phyloP scores from a whole-genome alignment of 768 basidiomycete genomes.

The Auriscalpium microsporum region DNA sequence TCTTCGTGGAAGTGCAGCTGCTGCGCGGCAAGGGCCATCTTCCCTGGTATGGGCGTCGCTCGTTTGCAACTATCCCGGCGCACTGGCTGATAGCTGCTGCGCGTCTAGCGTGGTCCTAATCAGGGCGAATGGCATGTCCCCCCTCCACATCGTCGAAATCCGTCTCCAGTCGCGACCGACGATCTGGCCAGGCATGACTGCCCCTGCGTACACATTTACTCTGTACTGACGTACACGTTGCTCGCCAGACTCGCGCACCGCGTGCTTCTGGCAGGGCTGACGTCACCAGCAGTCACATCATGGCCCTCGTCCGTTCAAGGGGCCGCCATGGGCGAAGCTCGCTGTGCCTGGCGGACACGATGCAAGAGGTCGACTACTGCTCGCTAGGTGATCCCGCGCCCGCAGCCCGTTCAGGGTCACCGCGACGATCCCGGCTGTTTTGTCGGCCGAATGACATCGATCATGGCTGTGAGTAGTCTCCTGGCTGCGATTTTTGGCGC shows the following conservation, averaged over 20 bases:
- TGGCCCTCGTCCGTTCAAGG: slow-evolving; percentile 25
- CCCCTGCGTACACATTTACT: neutral
- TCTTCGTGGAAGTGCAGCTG: slow-evolving; percentile 37
- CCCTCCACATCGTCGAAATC: slow-evolving; percentile 34
- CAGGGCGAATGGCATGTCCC: slow-evolving; percentile 32
- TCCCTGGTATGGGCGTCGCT: slow-evolving; percentile 27
- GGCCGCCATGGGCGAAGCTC: slow-evolving; percentile 37
- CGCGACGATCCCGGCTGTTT: no score
- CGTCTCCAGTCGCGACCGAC: slow-evolving; percentile 38
- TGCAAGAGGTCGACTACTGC: slow-evolving; percentile 34
- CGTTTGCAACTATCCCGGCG: neutral
- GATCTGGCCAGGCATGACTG: slow-evolving; percentile 10
- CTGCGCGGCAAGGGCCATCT: slow-evolving; percentile 34
- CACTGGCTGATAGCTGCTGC: neutral
- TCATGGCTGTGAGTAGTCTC: no score
- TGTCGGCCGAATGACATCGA: no score
- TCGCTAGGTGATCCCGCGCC: slow-evolving; percentile 1
- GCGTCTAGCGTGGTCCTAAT: slow-evolving; percentile 27
- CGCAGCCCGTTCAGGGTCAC: neutral
- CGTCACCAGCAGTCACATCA: slow-evolving; percentile 20
- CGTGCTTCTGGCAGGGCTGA: slow-evolving; percentile 41
- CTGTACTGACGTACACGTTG: neutral
- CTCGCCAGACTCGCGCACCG: slow-evolving; percentile 24
- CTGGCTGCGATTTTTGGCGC: no score
- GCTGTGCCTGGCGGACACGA: slow-evolving; percentile 29